Percentiles rank a stretch among this genome's conserved stretches.
Evolutionary conservation across 805 yeast genomes (phyloP).

Genomic region (Candida ipomoeae): DNA sequence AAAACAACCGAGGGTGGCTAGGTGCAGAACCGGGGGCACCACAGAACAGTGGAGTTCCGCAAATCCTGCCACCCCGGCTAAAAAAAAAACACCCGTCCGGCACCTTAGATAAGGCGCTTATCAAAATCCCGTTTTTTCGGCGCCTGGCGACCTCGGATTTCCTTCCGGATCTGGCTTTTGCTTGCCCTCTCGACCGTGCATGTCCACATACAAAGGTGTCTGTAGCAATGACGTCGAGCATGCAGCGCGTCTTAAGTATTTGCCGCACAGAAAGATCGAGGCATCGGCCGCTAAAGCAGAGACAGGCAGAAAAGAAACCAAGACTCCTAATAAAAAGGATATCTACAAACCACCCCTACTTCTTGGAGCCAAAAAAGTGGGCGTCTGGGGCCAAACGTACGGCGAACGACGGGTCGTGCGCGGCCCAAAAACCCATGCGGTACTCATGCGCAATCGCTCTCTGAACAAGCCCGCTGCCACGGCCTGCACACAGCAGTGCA

Average conservation of each 20-base stretch:
- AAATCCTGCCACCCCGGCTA: too few relatives aligned
- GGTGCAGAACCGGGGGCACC: background rate
- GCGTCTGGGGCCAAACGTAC: too few relatives aligned
- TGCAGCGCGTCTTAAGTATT: background rate
- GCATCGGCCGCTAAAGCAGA: too few relatives aligned
- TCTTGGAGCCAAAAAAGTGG: background rate
- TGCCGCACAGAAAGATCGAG: background rate
- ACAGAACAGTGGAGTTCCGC: background rate
- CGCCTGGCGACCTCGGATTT: background rate
- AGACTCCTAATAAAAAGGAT: too few relatives aligned
- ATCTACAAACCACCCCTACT: background rate
- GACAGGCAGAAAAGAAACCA: background rate
- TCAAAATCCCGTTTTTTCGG: background rate
- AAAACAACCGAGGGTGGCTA: background rate
- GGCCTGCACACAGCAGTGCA: background rate
- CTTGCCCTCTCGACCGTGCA: background rate
- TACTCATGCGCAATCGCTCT: conserved; percentile 1
- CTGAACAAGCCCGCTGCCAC: background rate
- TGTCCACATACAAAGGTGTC: background rate
- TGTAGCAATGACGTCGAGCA: conserved; percentile 2
- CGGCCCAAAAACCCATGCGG: background rate
- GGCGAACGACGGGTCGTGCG: background rate
- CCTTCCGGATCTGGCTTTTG: background rate
- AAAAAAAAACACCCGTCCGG: too few relatives aligned
- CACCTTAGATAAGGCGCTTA: background rate